Evolutionary conservation across 2,329 filamentous ascomycete species (phyloP), one percentile per base, ranked within the genome.

Genomic region (Botryotinia narcissicola): DNA sequence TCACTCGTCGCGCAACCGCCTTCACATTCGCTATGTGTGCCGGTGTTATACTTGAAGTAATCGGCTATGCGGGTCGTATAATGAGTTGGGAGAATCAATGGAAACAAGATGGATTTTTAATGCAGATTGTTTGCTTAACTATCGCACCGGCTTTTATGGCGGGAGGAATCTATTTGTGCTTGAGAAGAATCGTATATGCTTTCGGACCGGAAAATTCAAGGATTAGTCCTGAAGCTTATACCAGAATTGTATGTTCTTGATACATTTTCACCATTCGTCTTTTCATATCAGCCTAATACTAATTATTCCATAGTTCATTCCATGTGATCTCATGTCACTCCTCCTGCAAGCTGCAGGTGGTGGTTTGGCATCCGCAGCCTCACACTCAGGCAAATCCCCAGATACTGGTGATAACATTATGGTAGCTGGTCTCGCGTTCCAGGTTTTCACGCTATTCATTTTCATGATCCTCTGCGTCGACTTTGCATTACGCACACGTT

Each of bases 71-170:
- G 0, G 90, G 87, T 4, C 85, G 90, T 16, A 81, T 92, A 46
- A 82, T 86, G 77, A 86, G 88, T 78, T 85, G 85, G 78, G 68
- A 85, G 54, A 86, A 91, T 77, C 85, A 85, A 5, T 91, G 85
- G 83, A 76, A 77, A n/a, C 79, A 84, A 75, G 79, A 81, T 59
- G 81, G 83, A 32, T 88, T 88, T 80, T 78, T 87, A 72, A 86
- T 89, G 54, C 88, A 91, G 79, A 86, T 90, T 54, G 85, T 87
- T 78, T 88, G 86, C 76, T 83, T 93, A 73, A 92, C 90, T 5
- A 86, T 92, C 74, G 90, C 84, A 0, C 90, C 91, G 0, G 89
- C 89, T 1, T 92, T 91, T 78, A 84, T 91, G 79, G 86, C 88
- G 14, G 90, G 88, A 0, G 88, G 85, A 1, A 86, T 92, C 59